Evolutionary conservation across 768 basidiomycete genomes (phyloP).

Genomic region (Leccinum obscurum): DNA sequence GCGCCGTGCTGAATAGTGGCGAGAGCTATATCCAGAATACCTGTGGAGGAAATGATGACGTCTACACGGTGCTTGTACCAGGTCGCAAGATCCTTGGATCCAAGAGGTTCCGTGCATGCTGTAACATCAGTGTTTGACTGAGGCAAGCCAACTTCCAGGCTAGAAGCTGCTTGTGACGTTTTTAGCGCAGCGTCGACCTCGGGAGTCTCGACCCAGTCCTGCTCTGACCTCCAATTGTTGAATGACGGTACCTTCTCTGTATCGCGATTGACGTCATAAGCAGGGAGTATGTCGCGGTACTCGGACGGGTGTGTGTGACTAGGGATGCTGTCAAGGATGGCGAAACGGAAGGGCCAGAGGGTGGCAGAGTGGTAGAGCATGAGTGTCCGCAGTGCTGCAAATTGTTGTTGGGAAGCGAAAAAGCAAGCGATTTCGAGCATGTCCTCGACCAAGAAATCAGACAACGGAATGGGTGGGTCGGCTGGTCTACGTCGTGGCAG

Average conservation of each 20-base stretch:
- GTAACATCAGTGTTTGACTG: constrained; percentile 10
- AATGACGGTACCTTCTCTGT: constrained; percentile 38
- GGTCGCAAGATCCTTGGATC: constrained; percentile 43
- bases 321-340: constrained; percentile 73
- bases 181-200: constrained; percentile 45
- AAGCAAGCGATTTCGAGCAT: constrained; percentile 59
- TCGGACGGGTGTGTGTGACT: constrained; percentile 65
- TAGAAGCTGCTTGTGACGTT: constrained; percentile 22
- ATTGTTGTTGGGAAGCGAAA: constrained; percentile 63
- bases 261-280: constrained; percentile 49
- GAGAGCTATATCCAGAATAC: constrained; percentile 78
- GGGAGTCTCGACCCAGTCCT: constrained; percentile 59
- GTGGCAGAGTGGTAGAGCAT: constrained; percentile 50
- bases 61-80: constrained; percentile 80
- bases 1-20: constrained; percentile 84
- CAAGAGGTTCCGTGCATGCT: constrained; percentile 12
- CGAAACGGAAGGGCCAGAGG: constrained; percentile 59
- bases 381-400: constrained; percentile 59
- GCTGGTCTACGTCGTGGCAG: constrained; percentile 20
- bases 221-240: constrained; percentile 49
- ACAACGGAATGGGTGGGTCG: constrained; percentile 52
- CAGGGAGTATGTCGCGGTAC: constrained; percentile 64
- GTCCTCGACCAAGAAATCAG: constrained; percentile 61
- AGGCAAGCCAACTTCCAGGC: constrained; percentile 13
- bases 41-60: constrained; percentile 59